These are phyloP conservation scores for Volvariella volvacea DNA, from an alignment of 1,284 basidiomycete species.

Conservation along the genomic window DNA sequence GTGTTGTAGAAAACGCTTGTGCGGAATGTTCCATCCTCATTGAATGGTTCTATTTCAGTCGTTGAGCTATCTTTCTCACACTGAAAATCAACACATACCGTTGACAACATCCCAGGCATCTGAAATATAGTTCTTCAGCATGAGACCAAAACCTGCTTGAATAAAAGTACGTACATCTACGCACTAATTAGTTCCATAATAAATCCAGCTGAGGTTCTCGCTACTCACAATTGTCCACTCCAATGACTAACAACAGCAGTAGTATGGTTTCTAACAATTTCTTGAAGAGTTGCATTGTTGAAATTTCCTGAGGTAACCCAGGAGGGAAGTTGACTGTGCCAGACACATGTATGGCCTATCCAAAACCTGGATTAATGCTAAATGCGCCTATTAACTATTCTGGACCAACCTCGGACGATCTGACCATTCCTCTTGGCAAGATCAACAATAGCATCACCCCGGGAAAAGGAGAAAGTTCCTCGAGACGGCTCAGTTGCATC, in stretches of 20 bases:
- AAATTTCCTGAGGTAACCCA: slow-evolving; percentile 36
- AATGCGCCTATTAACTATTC: too few species aligned
- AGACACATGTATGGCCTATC: slow-evolving; percentile 37
- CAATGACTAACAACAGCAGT: slow-evolving; percentile 35
- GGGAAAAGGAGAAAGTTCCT: slow-evolving; percentile 20
- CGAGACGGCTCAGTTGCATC: slow-evolving; percentile 13
- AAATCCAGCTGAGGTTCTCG: background rate
- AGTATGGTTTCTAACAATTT: slow-evolving; percentile 34
- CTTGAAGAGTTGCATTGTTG: slow-evolving; percentile 27
- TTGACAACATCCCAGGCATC: slow-evolving; percentile 26
- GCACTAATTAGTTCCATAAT: slow-evolving; percentile 3
- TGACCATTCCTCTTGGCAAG: slow-evolving; percentile 32
- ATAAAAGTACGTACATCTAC: slow-evolving; percentile 13
- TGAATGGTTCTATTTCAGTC: slow-evolving; percentile 33
- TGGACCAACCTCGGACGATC: slow-evolving; percentile 33
- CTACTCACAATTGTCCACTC: slow-evolving; percentile 33
- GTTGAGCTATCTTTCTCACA: background rate
- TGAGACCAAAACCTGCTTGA: slow-evolving; percentile 2
- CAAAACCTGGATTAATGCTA: background rate
- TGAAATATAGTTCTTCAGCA: slow-evolving; percentile 8
- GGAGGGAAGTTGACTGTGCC: slow-evolving; percentile 38
- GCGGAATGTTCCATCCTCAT: slow-evolving; percentile 43
- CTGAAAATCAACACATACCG: slow-evolving; percentile 13
- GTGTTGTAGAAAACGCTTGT: slow-evolving; percentile 39
- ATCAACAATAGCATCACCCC: slow-evolving; percentile 17